A percentile compares a stretch with the other conserved stretches of the same genome.
Conservation (phyloP, 2,329 filamentous ascomycete species). For the Coniella vitis region DNA sequence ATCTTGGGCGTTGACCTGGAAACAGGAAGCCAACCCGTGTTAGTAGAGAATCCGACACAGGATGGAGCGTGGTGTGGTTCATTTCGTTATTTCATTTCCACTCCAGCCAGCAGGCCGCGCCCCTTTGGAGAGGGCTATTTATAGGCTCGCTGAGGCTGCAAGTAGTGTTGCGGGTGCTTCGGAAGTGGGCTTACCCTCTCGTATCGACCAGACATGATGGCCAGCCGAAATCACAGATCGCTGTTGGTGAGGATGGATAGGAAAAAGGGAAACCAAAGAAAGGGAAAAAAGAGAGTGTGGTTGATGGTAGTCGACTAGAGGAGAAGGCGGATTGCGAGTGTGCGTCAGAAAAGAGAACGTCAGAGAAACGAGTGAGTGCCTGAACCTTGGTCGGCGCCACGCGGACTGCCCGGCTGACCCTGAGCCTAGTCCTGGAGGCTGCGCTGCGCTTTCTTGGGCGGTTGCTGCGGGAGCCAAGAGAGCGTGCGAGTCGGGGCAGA, state of each 20-base stretch:
- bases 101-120: too few relatives aligned
- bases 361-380: background rate
- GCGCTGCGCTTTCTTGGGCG: background rate
- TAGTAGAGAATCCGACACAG: background rate
- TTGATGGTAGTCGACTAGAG: too few relatives aligned
- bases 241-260: background rate
- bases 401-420: conserved; percentile 7
- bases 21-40: background rate
- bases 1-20: conserved; percentile 52
- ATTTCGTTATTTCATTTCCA: background rate
- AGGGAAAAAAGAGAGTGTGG: background rate
- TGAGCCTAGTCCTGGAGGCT: conserved; percentile 3
- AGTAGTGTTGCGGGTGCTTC: background rate
- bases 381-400: background rate
- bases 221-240: conserved; percentile 11
- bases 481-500: too few relatives aligned
- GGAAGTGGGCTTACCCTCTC: conserved; percentile 43
- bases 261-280: background rate
- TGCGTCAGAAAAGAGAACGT: too few relatives aligned
- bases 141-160: background rate
- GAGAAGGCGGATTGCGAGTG: too few relatives aligned
- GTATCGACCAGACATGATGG: conserved; percentile 48
- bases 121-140: background rate
- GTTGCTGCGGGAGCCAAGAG: too few relatives aligned
- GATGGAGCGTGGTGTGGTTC: background rate